These are phyloP conservation scores for Apiosordaria backusii DNA, from an alignment of 495 filamentous ascomycete genomes.

Conservation along the genomic window DNA sequence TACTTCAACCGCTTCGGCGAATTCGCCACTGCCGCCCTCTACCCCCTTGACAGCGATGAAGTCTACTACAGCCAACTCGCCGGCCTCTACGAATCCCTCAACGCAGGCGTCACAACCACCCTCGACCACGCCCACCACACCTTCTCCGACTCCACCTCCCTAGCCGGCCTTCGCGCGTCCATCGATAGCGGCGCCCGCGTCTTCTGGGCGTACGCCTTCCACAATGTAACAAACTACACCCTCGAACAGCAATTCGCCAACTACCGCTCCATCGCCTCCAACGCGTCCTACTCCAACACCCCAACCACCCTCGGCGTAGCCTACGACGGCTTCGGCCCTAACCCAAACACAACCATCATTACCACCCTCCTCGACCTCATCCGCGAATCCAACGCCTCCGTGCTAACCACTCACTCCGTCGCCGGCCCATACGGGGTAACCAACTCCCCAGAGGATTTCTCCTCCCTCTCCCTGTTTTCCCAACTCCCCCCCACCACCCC, in stretches of 20 bases:
- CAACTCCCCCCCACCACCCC: conserved; percentile 36
- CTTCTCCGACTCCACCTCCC: conserved; percentile 25
- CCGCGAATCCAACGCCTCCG: conserved; percentile 28
- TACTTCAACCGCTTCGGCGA: conserved; percentile 30
- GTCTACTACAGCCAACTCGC: conserved; percentile 41
- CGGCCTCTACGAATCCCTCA: conserved; percentile 40
- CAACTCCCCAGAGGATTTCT: conserved; percentile 35
- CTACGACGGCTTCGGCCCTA: conserved; percentile 36
- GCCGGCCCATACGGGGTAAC: conserved; percentile 33
- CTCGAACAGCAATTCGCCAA: conserved; percentile 31
- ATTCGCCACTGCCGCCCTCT: conserved; percentile 13
- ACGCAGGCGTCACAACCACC: conserved; percentile 36
- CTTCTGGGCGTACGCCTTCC: conserved; percentile 38
- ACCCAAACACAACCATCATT: conserved; percentile 23
- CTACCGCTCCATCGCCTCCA: conserved; percentile 28
- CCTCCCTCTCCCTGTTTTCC: conserved; percentile 15
- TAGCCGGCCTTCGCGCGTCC: conserved; percentile 37
- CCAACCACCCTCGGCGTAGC: conserved; percentile 35
- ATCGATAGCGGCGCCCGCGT: conserved; percentile 43
- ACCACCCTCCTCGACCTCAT: conserved; percentile 27
- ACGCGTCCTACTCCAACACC: conserved; percentile 12
- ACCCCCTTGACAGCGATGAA: conserved; percentile 31
- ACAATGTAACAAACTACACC: conserved; percentile 20
- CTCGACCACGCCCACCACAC: conserved; percentile 36
- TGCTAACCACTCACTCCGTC: conserved; percentile 36